Evolutionary conservation across 163 green algal species (phyloP), one percentile per base, ranked within the genome.

Genomic region (Trebouxiophyceae sp.): DNA sequence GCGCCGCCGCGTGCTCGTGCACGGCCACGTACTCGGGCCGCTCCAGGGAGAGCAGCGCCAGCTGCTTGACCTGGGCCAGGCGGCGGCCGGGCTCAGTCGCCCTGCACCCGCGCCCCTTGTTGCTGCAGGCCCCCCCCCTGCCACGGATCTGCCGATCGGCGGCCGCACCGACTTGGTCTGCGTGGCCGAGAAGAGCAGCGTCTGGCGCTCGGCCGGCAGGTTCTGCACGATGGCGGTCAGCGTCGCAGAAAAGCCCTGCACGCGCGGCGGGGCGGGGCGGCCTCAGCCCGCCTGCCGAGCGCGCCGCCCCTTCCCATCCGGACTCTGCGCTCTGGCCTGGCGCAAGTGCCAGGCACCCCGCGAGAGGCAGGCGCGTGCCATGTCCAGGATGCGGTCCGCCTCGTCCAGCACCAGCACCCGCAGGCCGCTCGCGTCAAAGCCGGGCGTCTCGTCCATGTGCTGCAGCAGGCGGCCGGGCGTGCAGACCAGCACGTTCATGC

Each of bases 401-500:
- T 99, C 95, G 64, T 99, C 95, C 26, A 99, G 85, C 30, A 99
- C 90, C 29, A 98, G 81, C 16, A 90, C 70, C 73, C 91, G 82
- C 71, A 98, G 66, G 3, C 77, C 57, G 29, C 30, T 62, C 60
- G 76, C 76, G 62, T 96, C 89, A 74, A 98, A 98, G 44, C 89
- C 88, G 0, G 93, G 86, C 16, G 93, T 97, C 79, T 98, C 93
- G 65, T 99, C 94, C 93, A 98, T 97, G 84, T 99, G 94, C 76
- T 99, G 94, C 64, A 99, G 78, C 72, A 99, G 79, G 5, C 94
- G 81, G 26, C 87, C 87, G 28, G 89, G 89, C 19, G 90, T 95
- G 64, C 72, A 79, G 20, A 96, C 80, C n/a, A 96, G 73, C 30
- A 96, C 86, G 77, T 94, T 93, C 75, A 96, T 86, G 46, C 69